These are phyloP conservation scores for Brassica carinata DNA, from an alignment of 345 rosid species.

Conservation along the genomic window DNA sequence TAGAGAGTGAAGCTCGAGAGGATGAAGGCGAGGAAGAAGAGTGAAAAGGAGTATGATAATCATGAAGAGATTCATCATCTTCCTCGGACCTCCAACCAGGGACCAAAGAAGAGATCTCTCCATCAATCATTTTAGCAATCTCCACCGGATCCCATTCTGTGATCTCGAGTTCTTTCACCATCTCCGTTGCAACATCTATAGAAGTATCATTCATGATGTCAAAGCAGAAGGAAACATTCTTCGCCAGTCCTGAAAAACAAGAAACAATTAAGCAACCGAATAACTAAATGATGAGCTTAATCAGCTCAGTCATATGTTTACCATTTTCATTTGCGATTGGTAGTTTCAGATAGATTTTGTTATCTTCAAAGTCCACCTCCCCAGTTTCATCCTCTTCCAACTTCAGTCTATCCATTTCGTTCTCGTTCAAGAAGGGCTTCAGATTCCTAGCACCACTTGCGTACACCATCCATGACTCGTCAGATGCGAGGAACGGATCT, in stretches of 20 bases:
- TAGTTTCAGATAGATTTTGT: slow-evolving; percentile 62
- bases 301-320: slow-evolving; percentile 9
- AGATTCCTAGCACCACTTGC: slow-evolving; percentile 39
- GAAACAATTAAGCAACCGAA: not conserved
- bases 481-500: slow-evolving; percentile 65
- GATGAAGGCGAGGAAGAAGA: slow-evolving; percentile 60
- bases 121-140: slow-evolving; percentile 73
- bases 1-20: slow-evolving; percentile 58
- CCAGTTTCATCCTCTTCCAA: slow-evolving; percentile 56
- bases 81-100: slow-evolving; percentile 56
- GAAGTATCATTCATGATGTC: slow-evolving; percentile 68
- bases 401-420: slow-evolving; percentile 56
- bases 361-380: slow-evolving; percentile 65
- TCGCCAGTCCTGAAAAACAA: slow-evolving; percentile 47
- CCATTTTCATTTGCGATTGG: slow-evolving; percentile 62
- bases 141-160: slow-evolving; percentile 70
- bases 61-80: slow-evolving; percentile 43
- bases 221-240: slow-evolving; percentile 68
- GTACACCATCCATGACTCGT: slow-evolving; percentile 43
- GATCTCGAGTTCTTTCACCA: slow-evolving; percentile 80
- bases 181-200: slow-evolving; percentile 71
- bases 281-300: slow-evolving; percentile 13
- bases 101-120: slow-evolving; percentile 59
- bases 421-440: slow-evolving; percentile 56
- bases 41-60: slow-evolving; percentile 39